Conservation (phyloP, 2,329 filamentous ascomycete genomes). For the Monosporascus sp. region DNA sequence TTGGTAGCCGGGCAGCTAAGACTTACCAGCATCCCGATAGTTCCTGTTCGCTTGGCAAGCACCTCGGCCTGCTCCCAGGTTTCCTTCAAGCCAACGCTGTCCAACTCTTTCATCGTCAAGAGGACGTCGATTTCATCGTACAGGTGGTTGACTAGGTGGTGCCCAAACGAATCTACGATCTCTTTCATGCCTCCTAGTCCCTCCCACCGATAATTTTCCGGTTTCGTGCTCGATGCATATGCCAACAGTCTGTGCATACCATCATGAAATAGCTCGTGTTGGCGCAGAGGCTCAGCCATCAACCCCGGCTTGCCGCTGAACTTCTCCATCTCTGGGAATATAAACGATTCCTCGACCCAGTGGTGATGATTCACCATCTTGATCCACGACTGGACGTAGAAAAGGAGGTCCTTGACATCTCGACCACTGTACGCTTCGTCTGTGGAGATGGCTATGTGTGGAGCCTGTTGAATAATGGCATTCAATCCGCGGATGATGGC, state of each 20-base stretch:
- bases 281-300: constrained; percentile 27
- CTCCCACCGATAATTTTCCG: constrained; percentile 18
- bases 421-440: constrained; percentile 5
- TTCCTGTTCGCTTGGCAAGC: constrained; percentile 10
- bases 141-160: constrained; percentile 20
- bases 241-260: constrained; percentile 20
- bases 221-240: constrained; percentile 19
- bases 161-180: constrained; percentile 17
- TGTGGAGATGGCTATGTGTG: constrained; percentile 10
- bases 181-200: constrained; percentile 15
- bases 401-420: constrained; percentile 22
- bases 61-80: constrained; percentile 12
- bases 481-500: constrained; percentile 25
- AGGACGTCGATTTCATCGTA: constrained; percentile 24
- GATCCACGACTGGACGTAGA: constrained; percentile 27
- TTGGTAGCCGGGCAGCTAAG: not conserved
- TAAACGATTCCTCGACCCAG: constrained; percentile 25
- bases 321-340: constrained; percentile 30
- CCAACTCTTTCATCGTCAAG: constrained; percentile 15
- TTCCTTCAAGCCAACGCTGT: constrained; percentile 11
- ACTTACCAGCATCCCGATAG: constrained; percentile 11
- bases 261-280: constrained; percentile 28
- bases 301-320: constrained; percentile 21
- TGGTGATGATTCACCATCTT: constrained; percentile 32
- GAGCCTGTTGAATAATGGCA: constrained; percentile 27